A percentile compares a stretch with the other conserved stretches of the same genome.
phyloP scores from a whole-genome alignment of 163 green algal genomes.

The Scenedesmus sp. region DNA sequence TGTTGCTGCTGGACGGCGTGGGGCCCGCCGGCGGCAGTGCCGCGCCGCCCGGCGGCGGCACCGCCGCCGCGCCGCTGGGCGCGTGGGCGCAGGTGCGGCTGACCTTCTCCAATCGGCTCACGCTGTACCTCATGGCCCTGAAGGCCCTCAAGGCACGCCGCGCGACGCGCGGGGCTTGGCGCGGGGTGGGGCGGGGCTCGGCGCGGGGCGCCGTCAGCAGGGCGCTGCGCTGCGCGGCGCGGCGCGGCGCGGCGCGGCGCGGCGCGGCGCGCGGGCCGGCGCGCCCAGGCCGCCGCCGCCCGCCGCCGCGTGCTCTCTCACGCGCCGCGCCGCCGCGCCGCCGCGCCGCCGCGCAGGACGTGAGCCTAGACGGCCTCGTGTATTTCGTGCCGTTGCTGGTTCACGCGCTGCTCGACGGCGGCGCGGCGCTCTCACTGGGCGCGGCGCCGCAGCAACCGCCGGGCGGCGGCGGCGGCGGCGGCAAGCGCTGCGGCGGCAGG shows the following conservation, averaged over 20 bases:
- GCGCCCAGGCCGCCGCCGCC: neutral
- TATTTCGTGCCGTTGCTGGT: constrained; percentile 43
- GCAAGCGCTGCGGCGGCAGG: constrained; percentile 36
- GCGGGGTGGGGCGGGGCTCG: no score
- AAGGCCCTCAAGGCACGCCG: constrained; percentile 34
- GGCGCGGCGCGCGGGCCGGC: neutral
- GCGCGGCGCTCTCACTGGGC: neutral
- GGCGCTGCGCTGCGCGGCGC: neutral
- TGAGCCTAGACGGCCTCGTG: constrained; percentile 32
- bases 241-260: neutral
- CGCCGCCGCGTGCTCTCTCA: neutral
- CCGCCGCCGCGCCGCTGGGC: neutral
- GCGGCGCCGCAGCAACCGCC: neutral
- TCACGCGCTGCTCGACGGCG: constrained; percentile 29
- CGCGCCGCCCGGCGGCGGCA: no score
- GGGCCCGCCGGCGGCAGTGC: no score
- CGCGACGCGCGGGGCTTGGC: no score
- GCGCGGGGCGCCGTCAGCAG: no score
- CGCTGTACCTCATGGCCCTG: constrained; percentile 34
- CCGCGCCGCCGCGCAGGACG: constrained; percentile 28
- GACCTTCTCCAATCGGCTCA: constrained; percentile 17
- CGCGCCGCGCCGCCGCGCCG: no score
- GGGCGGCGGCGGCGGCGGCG: constrained; percentile 9
- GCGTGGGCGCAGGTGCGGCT: neutral
- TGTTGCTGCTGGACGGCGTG: constrained; percentile 22